Evolutionary conservation across 768 basidiomycete genomes (phyloP), one percentile per base, ranked within the genome.

Genomic region (Cystofilobasidium bisporidii): DNA sequence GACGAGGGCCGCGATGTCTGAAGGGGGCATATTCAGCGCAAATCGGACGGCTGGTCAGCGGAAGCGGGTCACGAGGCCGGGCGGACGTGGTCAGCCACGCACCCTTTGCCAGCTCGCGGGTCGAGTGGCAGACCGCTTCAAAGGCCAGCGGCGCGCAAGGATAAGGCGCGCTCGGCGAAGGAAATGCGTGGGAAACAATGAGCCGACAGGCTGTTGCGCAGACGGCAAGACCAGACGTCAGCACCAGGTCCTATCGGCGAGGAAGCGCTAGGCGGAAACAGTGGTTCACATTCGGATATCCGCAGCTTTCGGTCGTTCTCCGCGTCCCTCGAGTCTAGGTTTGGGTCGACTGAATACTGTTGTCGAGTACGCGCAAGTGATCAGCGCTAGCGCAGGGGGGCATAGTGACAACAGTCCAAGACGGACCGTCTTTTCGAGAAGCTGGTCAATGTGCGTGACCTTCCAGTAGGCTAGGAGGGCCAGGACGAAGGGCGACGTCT

Each of bases 391-490:
- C n/a, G n/a, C n/a, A n/a, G n/a, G n/a, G n/a, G n/a, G n/a, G n/a
- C n/a, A n/a, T n/a, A n/a, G n/a, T n/a, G n/a, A 56, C 26, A 56
- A 15, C 9, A 56, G 15, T 33, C n/a, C 1, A 26, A 18, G 17
- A 68, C 55, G 36, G 14, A 68, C 67, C 22, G 61, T 58, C 33
- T 41, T 36, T 36, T 22, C 65, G 24, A 68, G 55, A 15, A 68
- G 53, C 50, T 63, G 41, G 12, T 50, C 61, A 9, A 68, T 38
- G 8, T 47, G 26, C 0, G 36, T 20, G 6, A 61, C 61, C 4
- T 56, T 53, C 67, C 67, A 68, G 40, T 68, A 68, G 5, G 17
- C 24, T 11, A 68, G 43, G 12, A 68, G 53, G 10, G 53, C 61
- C 11, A 40, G 24, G 10, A 33, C 22, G 36, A 68, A 68, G 6